Evolutionary conservation across 2,329 filamentous ascomycete genomes (phyloP).

Genomic region (Leptographium flavum): DNA sequence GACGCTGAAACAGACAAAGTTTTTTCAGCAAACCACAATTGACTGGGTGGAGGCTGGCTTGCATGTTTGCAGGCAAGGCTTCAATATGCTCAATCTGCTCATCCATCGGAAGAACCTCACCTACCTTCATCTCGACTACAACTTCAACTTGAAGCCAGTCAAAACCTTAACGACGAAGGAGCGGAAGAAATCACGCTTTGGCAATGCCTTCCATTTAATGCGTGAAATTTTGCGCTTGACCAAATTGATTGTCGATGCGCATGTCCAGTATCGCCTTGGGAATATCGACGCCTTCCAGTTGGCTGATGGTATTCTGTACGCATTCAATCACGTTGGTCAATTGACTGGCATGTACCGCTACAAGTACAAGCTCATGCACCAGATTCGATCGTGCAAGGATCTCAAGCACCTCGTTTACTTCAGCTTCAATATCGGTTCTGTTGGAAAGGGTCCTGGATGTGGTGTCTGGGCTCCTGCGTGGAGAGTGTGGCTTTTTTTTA

Average conservation of each 20-base stretch:
- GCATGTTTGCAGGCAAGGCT: conserved; percentile 94
- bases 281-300: conserved; percentile 99
- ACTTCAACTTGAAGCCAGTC: conserved; percentile 98
- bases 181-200: conserved; percentile 97
- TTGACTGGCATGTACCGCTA: conserved; percentile 99
- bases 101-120: conserved; percentile 98
- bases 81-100: conserved; percentile 96
- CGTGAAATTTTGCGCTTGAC: conserved; percentile 90
- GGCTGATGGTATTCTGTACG: conserved; percentile 96
- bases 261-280: conserved; percentile 92
- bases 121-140: conserved; percentile 96
- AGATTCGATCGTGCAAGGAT: conserved; percentile 97
- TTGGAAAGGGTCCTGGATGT: conserved; percentile 93
- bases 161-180: conserved; percentile 98
- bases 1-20: conserved; percentile 90
- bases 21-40: conserved; percentile 98
- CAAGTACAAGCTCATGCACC: conserved; percentile 99
- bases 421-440: conserved; percentile 90
- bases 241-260: conserved; percentile 94
- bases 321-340: conserved; percentile 97
- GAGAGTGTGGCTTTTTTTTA: conserved; percentile 98
- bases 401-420: conserved; percentile 99
- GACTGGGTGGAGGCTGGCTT: conserved; percentile 98
- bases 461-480: conserved; percentile 98
- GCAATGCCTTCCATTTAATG: conserved; percentile 98